Evolutionary conservation across 257 asterid genomes (phyloP).

Genomic region (Ophiorrhiza pumila): DNA sequence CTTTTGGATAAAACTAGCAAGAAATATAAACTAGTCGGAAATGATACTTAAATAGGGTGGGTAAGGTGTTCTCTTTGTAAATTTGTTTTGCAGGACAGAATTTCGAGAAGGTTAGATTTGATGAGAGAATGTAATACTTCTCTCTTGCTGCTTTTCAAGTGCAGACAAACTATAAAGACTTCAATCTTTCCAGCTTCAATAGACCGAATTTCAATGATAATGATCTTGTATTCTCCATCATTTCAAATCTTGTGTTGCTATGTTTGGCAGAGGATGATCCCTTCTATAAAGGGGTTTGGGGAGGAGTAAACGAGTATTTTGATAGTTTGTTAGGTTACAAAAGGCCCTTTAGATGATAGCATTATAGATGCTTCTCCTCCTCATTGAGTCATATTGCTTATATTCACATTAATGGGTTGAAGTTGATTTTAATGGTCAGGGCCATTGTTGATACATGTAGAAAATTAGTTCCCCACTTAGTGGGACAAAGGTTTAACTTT

Average conservation of each 20-base stretch:
- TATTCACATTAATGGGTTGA: background rate
- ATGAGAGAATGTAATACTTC: background rate
- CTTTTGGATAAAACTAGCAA: background rate
- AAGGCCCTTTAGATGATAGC: background rate
- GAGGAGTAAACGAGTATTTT: background rate
- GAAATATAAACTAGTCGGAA: background rate
- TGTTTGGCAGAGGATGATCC: background rate
- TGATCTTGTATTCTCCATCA: background rate
- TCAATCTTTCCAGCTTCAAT: background rate
- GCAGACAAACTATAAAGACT: background rate
- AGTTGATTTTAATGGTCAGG: background rate
- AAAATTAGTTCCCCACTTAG: too few species aligned
- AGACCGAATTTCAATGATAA: background rate
- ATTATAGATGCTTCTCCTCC: background rate
- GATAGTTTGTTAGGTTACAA: background rate
- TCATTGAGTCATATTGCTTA: background rate
- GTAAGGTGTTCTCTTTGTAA: background rate
- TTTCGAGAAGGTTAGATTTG: constrained; percentile 1
- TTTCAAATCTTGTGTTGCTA: background rate
- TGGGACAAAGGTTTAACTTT: too few species aligned
- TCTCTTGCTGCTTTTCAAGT: background rate
- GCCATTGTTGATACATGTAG: background rate
- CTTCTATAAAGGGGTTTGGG: background rate
- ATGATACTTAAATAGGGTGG: background rate
- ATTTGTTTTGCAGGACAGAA: constrained; percentile 11